A percentile compares a stretch with the other conserved stretches of the same genome.
Evolutionary conservation across 768 basidiomycete species (phyloP).

Genomic region (Phanerochaete sordida): DNA sequence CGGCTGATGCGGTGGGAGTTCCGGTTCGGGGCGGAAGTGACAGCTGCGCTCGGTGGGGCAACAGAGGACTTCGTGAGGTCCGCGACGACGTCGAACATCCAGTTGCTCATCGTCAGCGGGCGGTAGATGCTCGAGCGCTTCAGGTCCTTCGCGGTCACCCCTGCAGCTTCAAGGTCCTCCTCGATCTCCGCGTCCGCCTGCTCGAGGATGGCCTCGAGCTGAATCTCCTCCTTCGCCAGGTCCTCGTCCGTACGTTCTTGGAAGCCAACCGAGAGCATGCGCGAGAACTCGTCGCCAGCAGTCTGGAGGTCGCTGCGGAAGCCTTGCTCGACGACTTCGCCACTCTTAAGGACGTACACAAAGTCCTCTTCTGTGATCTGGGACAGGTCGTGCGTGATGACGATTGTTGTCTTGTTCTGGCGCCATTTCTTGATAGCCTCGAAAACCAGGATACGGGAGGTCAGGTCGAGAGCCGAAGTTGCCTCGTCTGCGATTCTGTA

Average conservation of each 20-base stretch:
- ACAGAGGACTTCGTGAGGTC: conserved; percentile 46
- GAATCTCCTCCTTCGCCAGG: conserved; percentile 32
- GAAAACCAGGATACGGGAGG: conserved; percentile 83
- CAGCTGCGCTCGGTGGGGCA: conserved; percentile 3
- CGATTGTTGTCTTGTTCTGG: conserved; percentile 78
- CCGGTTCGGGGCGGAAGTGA: conserved; percentile 23
- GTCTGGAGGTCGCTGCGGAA: conserved; percentile 76
- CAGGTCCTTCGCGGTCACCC: conserved; percentile 25
- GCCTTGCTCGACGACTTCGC: conserved; percentile 81
- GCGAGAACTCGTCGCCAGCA: conserved; percentile 61
- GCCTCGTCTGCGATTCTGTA: conserved; percentile 59
- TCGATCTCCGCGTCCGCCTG: conserved; percentile 38
- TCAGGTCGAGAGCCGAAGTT: conserved; percentile 81
- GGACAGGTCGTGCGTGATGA: conserved; percentile 94
- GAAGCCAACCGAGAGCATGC: conserved; percentile 59
- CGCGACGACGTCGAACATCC: conserved; percentile 81
- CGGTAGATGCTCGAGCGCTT: conserved; percentile 48
- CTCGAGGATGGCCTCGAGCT: conserved; percentile 47
- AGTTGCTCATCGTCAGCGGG: conserved; percentile 64
- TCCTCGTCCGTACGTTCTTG: conserved; percentile 34
- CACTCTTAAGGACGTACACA: conserved; percentile 87
- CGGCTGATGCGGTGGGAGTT: conserved; percentile 29
- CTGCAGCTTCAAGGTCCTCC: conserved; percentile 22
- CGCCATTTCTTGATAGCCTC: conserved; percentile 70
- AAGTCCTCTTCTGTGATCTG: conserved; percentile 77